phyloP scores from a whole-genome alignment of 2,329 filamentous ascomycete species.

The Colletotrichum sp. region DNA sequence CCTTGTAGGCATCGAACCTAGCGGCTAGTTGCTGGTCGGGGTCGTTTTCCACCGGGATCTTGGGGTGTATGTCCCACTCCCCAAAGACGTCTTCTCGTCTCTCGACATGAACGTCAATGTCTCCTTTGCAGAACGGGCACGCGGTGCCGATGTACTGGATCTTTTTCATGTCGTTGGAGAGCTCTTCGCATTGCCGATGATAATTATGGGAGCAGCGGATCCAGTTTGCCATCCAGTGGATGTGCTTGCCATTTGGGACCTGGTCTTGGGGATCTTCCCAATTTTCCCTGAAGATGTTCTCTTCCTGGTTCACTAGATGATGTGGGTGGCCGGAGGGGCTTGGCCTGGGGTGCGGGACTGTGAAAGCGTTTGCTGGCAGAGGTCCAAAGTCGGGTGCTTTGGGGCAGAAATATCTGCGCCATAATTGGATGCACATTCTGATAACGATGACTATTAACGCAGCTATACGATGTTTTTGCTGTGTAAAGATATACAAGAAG shows the following conservation, averaged over 20 bases:
- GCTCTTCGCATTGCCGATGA: neutral
- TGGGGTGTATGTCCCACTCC: neutral
- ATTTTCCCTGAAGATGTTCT: constrained; percentile 2
- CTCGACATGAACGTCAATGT: neutral
- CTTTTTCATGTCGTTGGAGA: neutral
- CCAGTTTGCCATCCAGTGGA: constrained; percentile 7
- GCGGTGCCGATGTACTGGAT: neutral
- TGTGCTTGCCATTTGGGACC: neutral
- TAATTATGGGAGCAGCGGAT: constrained; percentile 2
- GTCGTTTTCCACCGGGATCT: neutral
- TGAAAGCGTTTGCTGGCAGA: neutral
- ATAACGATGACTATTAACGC: neutral
- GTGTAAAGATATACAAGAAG: neutral
- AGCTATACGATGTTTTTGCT: neutral
- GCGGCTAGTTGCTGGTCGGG: neutral
- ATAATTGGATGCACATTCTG: constrained; percentile 6
- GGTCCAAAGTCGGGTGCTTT: neutral
- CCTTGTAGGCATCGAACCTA: neutral
- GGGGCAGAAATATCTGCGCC: constrained; percentile 11
- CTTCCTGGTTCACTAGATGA: neutral
- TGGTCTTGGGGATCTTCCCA: neutral
- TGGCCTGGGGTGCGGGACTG: neutral
- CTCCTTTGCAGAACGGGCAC: neutral
- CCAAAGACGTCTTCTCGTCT: neutral
- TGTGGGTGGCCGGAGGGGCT: neutral